A percentile compares a stretch with the other conserved stretches of the same genome.
Evolutionary conservation across 306 rosid genomes (phyloP).

Genomic region (Lablab purpureus): DNA sequence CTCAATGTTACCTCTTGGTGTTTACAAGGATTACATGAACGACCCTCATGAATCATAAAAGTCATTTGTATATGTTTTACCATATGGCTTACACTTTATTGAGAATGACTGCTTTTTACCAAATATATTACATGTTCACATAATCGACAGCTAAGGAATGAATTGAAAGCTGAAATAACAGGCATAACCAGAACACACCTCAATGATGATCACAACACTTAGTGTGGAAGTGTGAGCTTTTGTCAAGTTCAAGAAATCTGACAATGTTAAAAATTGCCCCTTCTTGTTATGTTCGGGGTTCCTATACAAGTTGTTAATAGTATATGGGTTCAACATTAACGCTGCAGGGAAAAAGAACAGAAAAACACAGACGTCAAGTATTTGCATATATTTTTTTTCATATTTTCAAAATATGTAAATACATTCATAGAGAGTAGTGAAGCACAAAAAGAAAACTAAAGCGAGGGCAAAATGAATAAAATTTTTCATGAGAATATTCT

Average conservation of each 20-base stretch:
- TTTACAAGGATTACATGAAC: not conserved
- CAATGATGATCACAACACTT: conserved; percentile 73
- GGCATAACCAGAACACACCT: conserved; percentile 59
- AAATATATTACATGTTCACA: not conserved
- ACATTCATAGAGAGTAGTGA: not conserved
- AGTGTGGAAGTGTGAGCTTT: conserved; percentile 61
- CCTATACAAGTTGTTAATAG: conserved; percentile 40
- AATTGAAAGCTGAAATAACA: conserved; percentile 4
- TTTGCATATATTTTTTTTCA: conserved; percentile 5
- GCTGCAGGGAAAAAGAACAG: conserved; percentile 62
- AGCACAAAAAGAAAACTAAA: not conserved
- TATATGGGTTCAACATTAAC: conserved; percentile 56
- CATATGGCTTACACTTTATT: not conserved
- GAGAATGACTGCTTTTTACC: not conserved
- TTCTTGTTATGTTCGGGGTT: conserved; percentile 52
- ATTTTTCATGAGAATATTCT: not conserved
- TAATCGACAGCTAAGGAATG: conserved; percentile 14
- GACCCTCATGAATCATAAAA: not conserved
- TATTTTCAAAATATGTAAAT: not conserved
- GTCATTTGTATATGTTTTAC: not conserved
- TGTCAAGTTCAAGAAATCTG: conserved; percentile 75
- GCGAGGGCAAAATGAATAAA: not conserved
- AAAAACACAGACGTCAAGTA: conserved; percentile 41
- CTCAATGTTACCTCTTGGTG: conserved; percentile 11
- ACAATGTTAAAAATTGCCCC: conserved; percentile 56